Evolutionary conservation across 352 stramenopile genomes (phyloP).

Genomic region (Globisporangium iwayamae): DNA sequence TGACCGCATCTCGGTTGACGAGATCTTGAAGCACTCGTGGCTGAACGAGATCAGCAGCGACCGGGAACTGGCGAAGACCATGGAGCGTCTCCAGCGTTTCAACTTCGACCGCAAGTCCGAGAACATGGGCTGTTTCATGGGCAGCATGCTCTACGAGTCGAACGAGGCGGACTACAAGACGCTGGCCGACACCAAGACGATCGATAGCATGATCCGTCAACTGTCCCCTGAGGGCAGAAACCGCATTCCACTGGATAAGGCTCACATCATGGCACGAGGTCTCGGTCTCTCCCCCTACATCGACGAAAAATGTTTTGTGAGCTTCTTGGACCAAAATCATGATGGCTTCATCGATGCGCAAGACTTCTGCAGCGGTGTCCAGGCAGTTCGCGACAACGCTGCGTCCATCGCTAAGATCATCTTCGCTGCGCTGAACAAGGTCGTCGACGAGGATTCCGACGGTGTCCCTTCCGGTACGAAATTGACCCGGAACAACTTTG

Average conservation of each 20-base stretch:
- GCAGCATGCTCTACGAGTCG: conserved; percentile 44
- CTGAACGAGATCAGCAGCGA: conserved; percentile 31
- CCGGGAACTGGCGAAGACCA: conserved; percentile 30
- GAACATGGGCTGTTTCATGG: conserved; percentile 69
- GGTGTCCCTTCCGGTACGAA: neutral
- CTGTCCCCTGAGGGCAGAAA: conserved; percentile 45
- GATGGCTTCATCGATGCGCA: conserved; percentile 73
- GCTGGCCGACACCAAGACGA: conserved; percentile 51
- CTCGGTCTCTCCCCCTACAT: conserved; percentile 65
- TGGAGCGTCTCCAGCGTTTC: conserved; percentile 68
- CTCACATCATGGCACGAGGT: conserved; percentile 47
- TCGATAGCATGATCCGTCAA: conserved; percentile 68
- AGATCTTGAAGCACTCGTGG: conserved; percentile 64
- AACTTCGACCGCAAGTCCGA: conserved; percentile 79
- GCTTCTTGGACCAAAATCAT: conserved; percentile 60
- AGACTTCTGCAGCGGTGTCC: conserved; percentile 64
- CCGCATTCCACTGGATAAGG: conserved; percentile 41
- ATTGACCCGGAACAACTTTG: conserved; percentile 35
- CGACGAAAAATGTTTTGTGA: conserved; percentile 54
- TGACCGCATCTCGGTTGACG: conserved; percentile 68
- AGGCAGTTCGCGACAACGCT: conserved; percentile 52
- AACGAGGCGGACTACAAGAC: conserved; percentile 55
- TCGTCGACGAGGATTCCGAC: conserved; percentile 29
- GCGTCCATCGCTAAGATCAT: conserved; percentile 61
- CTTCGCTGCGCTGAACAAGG: conserved; percentile 50